Evolutionary conservation across 768 basidiomycete species (phyloP).

Genomic region (Psilocybe subaeruginosa): DNA sequence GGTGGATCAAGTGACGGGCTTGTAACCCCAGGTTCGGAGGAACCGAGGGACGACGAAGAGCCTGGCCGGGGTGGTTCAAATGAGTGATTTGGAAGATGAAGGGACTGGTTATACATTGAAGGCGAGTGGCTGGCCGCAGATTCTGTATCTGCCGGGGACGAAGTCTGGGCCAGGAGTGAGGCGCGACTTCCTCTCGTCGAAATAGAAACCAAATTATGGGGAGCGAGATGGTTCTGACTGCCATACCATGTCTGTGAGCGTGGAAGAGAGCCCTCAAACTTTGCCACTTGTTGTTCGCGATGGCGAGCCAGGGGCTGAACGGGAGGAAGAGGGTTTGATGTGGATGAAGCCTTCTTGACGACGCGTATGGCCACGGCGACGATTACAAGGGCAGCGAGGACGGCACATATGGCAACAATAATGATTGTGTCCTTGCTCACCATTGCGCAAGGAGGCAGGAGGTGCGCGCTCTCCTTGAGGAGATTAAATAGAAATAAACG

Average conservation of each 20-base stretch:
- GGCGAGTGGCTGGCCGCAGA: constrained; percentile 11
- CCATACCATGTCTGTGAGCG: constrained; percentile 22
- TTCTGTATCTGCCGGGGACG: constrained; percentile 11
- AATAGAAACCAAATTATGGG: constrained; percentile 18
- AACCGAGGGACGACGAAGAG: constrained; percentile 31
- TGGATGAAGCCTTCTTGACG: constrained; percentile 32
- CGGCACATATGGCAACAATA: constrained; percentile 49
- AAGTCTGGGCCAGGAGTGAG: constrained; percentile 32
- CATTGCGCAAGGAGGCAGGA: constrained; percentile 8
- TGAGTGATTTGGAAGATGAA: constrained; percentile 24
- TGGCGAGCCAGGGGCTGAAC: constrained; percentile 68
- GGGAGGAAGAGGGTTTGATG: constrained; percentile 58
- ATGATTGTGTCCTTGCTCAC: constrained; percentile 45
- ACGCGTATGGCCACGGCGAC: constrained; percentile 39
- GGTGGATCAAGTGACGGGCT: constrained; percentile 15
- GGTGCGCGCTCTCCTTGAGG: constrained; percentile 4
- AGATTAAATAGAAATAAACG: constrained; percentile 13
- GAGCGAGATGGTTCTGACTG: constrained; percentile 23
- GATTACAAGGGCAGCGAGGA: constrained; percentile 41
- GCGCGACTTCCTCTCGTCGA: constrained; percentile 33
- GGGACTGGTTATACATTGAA: constrained; percentile 19
- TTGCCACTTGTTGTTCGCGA: constrained; percentile 52
- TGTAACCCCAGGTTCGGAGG: constrained; percentile 18
- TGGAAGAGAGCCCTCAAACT: constrained; percentile 31
- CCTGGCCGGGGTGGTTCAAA: constrained; percentile 29